Percentiles rank a stretch among this genome's conserved stretches.
Conservation (phyloP, 1,284 basidiomycete species). For the Rhodotorula mucilaginosa region DNA sequence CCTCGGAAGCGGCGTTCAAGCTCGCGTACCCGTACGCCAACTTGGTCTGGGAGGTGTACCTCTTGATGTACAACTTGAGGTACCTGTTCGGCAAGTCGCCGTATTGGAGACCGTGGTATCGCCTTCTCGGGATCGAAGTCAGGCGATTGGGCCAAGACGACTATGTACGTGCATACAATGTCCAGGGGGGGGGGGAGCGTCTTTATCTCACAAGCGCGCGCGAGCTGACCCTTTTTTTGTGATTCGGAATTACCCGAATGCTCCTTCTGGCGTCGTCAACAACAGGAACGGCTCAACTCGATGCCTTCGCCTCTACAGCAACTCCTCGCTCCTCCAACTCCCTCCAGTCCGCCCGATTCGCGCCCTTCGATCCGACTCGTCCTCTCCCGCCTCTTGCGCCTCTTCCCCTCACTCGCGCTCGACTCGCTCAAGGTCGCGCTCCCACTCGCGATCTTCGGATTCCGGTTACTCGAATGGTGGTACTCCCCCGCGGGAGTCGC, state of each 20-base stretch:
- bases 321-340: conserved; percentile 13
- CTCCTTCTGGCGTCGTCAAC: too few species aligned
- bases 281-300: conserved; percentile 41
- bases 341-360: conserved; percentile 49
- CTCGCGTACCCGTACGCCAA: conserved; percentile 75
- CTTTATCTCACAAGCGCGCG: too few species aligned
- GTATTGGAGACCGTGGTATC: conserved; percentile 88
- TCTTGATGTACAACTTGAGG: conserved; percentile 78
- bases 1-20: conserved; percentile 59
- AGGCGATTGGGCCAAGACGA: conserved; percentile 74
- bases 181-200: too few species aligned
- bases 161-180: conserved; percentile 45
- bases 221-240: too few species aligned
- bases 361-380: conserved; percentile 21
- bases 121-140: conserved; percentile 76
- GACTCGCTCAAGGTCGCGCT: conserved; percentile 55
- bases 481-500: conserved; percentile 85
- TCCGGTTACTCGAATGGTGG: conserved; percentile 99
- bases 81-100: conserved; percentile 87
- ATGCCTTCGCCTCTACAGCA: conserved; percentile 12
- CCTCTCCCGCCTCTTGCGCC: conserved; percentile 22
- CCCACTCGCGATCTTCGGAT: conserved; percentile 88
- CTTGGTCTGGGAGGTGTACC: conserved; percentile 71
- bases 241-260: too few species aligned
- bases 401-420: conserved; percentile 29